Base-by-base conservation (phyloP, 139 green algal species). In the Gonium pectorale region DNA sequence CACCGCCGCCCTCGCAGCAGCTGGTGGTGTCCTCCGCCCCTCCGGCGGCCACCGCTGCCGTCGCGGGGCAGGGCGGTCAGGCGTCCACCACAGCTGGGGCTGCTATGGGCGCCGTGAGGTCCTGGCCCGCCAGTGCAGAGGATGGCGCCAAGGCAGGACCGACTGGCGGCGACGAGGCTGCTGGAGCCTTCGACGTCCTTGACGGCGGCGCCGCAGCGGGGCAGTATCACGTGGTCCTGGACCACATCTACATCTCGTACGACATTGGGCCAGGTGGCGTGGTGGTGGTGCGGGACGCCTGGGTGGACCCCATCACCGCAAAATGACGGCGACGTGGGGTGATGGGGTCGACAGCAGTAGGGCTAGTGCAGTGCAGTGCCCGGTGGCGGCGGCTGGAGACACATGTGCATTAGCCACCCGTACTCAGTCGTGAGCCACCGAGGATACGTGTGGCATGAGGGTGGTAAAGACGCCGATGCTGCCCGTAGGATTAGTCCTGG, bases 171-270 rank as follows among this genome's bases (percentile, higher is more conserved):
- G 63, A 33, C 33, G 35, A 11, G 27, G 63, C 15, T 3, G 8
- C 33, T 9, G 35, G 63, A 2, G 13, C 63, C 7, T 33, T 15
- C 5, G 63, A 3, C 9, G 31, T 33, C n/a, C n/a, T n/a, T 44
- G 41, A 1, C n/a, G 29, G 56, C 8, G 31, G n/a, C 19, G 59
- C 1, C 17, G 56, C 33, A 0, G 17, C 60, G 60, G 87, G 89
- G 6, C 81, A 75, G 33, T 95, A 91, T 63, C 83, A 92, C 56
- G 91, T 95, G 33, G 87, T 91, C 7, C 63, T 96, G 67, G 92
- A 96, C 52, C 81, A 87, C 15, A 62, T 96, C 11, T 77, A 93
- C 35, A 69, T 96, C 24, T 60, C 59, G 0, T 95, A 95, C 56
- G 88, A 87, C 79, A 90, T 83, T 0, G 40, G 31, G 13, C 77